phyloP scores from a whole-genome alignment of 2,329 filamentous ascomycete genomes.

The Helotiales sp. region DNA sequence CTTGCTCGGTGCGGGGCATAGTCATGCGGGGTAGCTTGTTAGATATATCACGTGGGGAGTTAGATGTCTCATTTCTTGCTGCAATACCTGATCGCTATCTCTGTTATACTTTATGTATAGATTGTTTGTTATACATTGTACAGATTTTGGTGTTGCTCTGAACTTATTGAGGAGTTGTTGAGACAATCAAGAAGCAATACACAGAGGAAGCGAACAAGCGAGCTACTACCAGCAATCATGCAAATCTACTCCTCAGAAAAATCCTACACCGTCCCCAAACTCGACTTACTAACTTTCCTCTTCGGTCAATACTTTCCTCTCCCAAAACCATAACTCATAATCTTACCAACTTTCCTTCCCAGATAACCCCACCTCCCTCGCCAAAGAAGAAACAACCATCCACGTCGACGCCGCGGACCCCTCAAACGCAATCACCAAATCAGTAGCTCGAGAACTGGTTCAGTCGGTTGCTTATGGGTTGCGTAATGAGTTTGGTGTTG shows the following conservation, averaged over 20 bases:
- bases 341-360: background rate
- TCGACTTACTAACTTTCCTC: conserved; percentile 19
- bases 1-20: no score
- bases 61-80: no score
- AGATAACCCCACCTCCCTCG: conserved; percentile 39
- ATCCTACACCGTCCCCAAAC: conserved; percentile 12
- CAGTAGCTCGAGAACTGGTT: conserved; percentile 47
- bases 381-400: conserved; percentile 50
- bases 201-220: background rate
- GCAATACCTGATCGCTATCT: no score
- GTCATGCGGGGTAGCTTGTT: no score
- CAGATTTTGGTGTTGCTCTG: no score
- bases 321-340: background rate
- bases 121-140: no score
- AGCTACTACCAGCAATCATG: conserved; percentile 1
- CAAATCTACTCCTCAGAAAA: conserved; percentile 14
- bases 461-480: conserved; percentile 56
- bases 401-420: conserved; percentile 59
- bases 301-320: conserved; percentile 15
- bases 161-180: no score
- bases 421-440: conserved; percentile 52
- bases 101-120: no score
- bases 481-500: conserved; percentile 53
- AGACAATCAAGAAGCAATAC: no score
- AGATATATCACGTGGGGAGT: no score